These are phyloP conservation scores for Fusarium goolgardi DNA, from an alignment of 2,329 filamentous ascomycete genomes.

Conservation along the genomic window DNA sequence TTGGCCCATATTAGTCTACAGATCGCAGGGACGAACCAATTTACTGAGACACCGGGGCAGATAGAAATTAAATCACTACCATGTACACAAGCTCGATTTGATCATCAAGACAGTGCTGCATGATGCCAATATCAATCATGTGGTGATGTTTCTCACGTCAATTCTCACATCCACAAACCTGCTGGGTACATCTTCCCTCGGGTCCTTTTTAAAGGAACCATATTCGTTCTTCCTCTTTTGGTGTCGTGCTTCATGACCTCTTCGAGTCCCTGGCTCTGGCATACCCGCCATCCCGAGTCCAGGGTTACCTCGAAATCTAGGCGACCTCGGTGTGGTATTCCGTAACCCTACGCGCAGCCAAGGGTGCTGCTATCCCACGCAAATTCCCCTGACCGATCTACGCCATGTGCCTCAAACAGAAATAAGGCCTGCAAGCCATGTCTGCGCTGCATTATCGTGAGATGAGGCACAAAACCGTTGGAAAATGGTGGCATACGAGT, in stretches of 20 bases:
- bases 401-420: conserved; percentile 19
- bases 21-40: conserved; percentile 13
- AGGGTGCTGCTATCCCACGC: conserved; percentile 39
- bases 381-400: conserved; percentile 41
- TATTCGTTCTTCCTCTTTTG: conserved; percentile 12
- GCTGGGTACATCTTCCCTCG: not conserved
- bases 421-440: conserved; percentile 27
- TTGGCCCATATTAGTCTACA: conserved; percentile 5
- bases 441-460: conserved; percentile 18
- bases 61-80: not conserved
- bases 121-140: conserved; percentile 21
- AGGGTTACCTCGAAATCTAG: conserved; percentile 31
- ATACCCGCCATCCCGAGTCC: conserved; percentile 24
- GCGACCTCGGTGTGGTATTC: conserved; percentile 39
- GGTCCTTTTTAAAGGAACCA: not conserved
- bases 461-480: conserved; percentile 1
- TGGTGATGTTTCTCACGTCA: conserved; percentile 7
- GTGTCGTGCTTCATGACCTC: conserved; percentile 10
- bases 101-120: conserved; percentile 31
- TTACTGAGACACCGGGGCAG: conserved; percentile 4
- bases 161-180: conserved; percentile 14
- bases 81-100: not conserved
- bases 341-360: conserved; percentile 36
- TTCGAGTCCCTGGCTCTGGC: conserved; percentile 5
- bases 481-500: conserved; percentile 4